Conservation (phyloP, 2,329 filamentous ascomycete species). For the Colletotrichum spinosum region DNA sequence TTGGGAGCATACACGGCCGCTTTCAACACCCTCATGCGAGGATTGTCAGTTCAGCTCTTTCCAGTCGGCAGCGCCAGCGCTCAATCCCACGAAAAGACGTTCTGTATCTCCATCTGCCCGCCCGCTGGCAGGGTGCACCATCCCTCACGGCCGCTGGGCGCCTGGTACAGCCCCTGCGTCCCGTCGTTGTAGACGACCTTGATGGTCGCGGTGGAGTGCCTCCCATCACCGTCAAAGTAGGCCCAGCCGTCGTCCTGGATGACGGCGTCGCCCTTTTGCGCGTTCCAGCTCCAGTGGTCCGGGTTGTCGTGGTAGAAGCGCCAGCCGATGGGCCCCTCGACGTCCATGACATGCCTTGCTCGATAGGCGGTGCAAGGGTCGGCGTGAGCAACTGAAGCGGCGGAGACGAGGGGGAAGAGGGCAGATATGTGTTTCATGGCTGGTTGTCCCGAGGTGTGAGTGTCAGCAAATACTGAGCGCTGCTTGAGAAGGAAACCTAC, state of each 20-base stretch:
- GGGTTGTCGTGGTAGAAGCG: background rate
- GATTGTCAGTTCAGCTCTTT: no score
- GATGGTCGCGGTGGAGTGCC: background rate
- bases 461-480: no score
- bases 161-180: background rate
- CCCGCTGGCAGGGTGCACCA: constrained; percentile 3
- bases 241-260: constrained; percentile 8
- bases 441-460: no score
- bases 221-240: constrained; percentile 3
- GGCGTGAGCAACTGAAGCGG: background rate
- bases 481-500: no score
- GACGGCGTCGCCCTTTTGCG: background rate
- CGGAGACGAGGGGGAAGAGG: no score
- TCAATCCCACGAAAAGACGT: no score
- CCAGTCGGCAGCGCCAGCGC: no score
- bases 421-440: no score
- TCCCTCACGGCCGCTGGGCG: background rate
- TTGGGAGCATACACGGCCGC: no score
- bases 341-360: background rate
- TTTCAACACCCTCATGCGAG: no score
- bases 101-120: background rate
- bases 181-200: constrained; percentile 1
- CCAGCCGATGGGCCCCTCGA: background rate
- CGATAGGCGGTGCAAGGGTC: background rate
- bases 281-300: constrained; percentile 13